Percentiles rank a stretch among this genome's conserved stretches.
These are phyloP conservation scores for Elsinoe arachidis DNA, from an alignment of 2,329 filamentous ascomycete genomes.

Conservation along the genomic window DNA sequence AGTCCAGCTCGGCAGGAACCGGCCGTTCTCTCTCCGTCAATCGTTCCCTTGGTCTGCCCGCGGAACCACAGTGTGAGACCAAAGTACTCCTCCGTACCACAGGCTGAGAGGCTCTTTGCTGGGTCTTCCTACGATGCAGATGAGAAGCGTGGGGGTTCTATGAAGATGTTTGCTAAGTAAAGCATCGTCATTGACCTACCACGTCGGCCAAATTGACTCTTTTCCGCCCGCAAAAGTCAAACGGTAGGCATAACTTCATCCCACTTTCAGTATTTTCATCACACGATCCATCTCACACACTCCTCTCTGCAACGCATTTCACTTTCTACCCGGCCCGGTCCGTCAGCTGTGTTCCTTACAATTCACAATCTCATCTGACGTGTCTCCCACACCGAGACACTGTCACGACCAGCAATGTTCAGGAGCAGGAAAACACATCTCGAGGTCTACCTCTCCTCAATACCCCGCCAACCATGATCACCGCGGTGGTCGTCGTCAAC, in stretches of 20 bases:
- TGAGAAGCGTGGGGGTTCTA: background rate
- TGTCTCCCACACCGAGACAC: conserved; percentile 3
- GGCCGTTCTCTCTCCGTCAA: background rate
- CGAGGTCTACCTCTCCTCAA: conserved; percentile 2
- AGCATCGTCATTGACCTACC: background rate
- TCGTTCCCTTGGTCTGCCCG: background rate
- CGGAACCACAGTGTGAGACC: conserved; percentile 3
- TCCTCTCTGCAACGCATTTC: background rate
- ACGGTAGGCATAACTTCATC: conserved; percentile 9
- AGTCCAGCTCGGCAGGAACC: conserved; percentile 6
- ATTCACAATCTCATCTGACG: background rate
- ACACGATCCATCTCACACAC: background rate
- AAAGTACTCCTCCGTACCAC: conserved; percentile 1
- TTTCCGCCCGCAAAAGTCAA: background rate
- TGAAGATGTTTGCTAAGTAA: background rate
- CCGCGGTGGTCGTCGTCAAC: conserved; percentile 10
- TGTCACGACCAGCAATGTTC: conserved; percentile 3
- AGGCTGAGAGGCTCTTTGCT: background rate
- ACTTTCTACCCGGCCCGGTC: background rate
- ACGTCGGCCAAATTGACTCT: conserved; percentile 4
- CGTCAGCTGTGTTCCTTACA: background rate
- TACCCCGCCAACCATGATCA: conserved; percentile 11
- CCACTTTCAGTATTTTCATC: background rate
- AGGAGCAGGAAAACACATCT: conserved; percentile 2
- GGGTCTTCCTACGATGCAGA: background rate